Evolutionary conservation across 306 rosid genomes (phyloP), one percentile per base, ranked within the genome.

Genomic region (Macrotyloma uniflorum): DNA sequence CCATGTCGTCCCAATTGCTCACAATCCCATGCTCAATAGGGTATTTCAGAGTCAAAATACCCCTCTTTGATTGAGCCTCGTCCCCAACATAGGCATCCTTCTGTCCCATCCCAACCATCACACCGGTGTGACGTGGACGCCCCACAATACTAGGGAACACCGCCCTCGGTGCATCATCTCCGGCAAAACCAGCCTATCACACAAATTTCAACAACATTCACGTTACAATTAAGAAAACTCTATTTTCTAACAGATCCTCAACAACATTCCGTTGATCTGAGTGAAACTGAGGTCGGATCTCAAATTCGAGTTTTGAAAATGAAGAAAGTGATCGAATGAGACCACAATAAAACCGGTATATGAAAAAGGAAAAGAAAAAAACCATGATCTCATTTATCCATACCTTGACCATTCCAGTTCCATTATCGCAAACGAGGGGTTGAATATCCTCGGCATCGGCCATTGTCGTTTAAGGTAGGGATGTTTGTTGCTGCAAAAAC

Each of bases 71-170:
- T 74, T 94, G 98, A 67, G 98, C 98, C 79, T 94, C 97, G 74
- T 94, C 98, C 24, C 97, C 97, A 22, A 94, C 97, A 83, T 94
- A 94, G 7, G 97, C 98, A 85, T 94, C 98, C 87, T 94, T 94
- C 50, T 94, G 98, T 46, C 98, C 98, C 98, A 94, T 94, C 1
- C 98, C 98, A 50, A 94, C 98, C 98, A 94, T 94, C 85, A 94
- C 98, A 16, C 98, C 98, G 0, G 98, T 94, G 86, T 94, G 98
- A 19, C 98, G 90, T 20, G 97, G 98, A 24, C 98, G 97, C 26
- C 98, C 97, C 5, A 95, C 97, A 33, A 95, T 95, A 83, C 98
- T 95, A 54, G 98, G 98, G 65, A 95, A 95, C 16, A 95, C 98
- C 22, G 97, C 98, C 84, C 98, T 86, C 4, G 98, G 98, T 33